Percentiles rank a stretch among this genome's conserved stretches.
Conservation (phyloP, 306 rosid species). For the Sicyos edulis region DNA sequence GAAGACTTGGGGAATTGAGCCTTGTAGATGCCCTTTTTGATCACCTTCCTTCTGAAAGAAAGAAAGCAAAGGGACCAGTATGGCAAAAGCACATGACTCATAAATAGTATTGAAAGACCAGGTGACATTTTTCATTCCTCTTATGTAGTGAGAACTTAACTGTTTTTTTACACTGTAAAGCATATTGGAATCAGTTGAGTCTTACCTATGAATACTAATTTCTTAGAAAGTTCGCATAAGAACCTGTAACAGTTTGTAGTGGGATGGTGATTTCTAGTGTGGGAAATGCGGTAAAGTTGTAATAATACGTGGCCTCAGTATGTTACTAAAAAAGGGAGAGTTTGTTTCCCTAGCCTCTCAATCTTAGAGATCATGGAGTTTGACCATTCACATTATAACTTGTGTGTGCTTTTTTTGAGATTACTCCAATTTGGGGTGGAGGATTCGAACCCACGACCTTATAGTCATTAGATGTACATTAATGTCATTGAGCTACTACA, state of each 20-base stretch:
- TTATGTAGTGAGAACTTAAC: not conserved
- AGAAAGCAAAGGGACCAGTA: not conserved
- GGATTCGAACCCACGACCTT: too few relatives aligned
- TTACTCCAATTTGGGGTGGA: too few relatives aligned
- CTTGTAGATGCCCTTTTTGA: slow-evolving; percentile 60
- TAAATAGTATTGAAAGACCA: not conserved
- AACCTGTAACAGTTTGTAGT: not conserved
- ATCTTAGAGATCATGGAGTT: not conserved
- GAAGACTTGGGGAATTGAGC: slow-evolving; percentile 59
- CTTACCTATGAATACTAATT: not conserved
- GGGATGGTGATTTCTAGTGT: not conserved
- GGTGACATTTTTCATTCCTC: not conserved
- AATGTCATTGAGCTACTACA: too few relatives aligned
- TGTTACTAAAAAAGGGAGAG: not conserved
- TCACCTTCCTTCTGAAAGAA: not conserved
- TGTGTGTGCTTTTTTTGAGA: too few relatives aligned
- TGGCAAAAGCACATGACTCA: not conserved
- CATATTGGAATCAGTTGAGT: not conserved
- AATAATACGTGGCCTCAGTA: not conserved
- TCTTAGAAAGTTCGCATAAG: not conserved
- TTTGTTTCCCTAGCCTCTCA: not conserved
- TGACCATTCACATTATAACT: too few relatives aligned
- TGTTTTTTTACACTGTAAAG: not conserved
- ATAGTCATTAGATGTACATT: too few relatives aligned
- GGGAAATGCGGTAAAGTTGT: not conserved